Evolutionary conservation across 1,284 basidiomycete species (phyloP).

Genomic region (Ganoderma sp.): DNA sequence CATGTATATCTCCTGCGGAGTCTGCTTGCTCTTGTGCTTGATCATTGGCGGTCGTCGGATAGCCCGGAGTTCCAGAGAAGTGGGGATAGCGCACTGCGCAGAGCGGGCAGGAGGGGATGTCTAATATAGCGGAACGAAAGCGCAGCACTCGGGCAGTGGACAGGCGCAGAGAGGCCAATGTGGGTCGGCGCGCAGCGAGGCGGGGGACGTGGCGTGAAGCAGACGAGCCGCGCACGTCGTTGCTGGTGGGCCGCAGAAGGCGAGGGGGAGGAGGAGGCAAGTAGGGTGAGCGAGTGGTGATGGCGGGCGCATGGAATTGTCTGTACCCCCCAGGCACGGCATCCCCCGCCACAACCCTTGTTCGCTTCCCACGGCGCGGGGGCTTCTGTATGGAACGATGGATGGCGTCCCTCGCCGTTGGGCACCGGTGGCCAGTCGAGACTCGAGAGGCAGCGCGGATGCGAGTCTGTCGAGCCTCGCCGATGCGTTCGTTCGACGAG

Average conservation of each 20-base stretch:
- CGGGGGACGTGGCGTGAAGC: conserved; percentile 7
- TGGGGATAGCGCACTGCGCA: not conserved
- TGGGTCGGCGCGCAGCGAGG: conserved; percentile 22
- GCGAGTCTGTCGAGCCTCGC: too few relatives aligned
- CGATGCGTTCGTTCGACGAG: too few relatives aligned
- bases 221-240: conserved; percentile 15
- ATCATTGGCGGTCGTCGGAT: conserved; percentile 50
- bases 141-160: conserved; percentile 27
- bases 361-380: too few relatives aligned
- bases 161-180: conserved; percentile 20
- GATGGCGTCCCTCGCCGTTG: too few relatives aligned
- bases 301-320: conserved; percentile 7
- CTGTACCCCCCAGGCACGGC: conserved; percentile 20
- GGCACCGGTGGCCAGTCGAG: too few relatives aligned
- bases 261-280: conserved; percentile 1
- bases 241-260: not conserved
- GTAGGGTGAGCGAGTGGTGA: conserved; percentile 15
- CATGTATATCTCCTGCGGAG: conserved; percentile 67
- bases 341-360: conserved; percentile 15
- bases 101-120: not conserved
- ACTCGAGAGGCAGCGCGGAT: too few relatives aligned
- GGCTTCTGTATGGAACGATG: too few relatives aligned
- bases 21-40: conserved; percentile 56
- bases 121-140: conserved; percentile 23
- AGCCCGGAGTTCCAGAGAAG: not conserved